Conservation (phyloP, 805 yeast species). For the Saccharomycodes ludwigii region DNA sequence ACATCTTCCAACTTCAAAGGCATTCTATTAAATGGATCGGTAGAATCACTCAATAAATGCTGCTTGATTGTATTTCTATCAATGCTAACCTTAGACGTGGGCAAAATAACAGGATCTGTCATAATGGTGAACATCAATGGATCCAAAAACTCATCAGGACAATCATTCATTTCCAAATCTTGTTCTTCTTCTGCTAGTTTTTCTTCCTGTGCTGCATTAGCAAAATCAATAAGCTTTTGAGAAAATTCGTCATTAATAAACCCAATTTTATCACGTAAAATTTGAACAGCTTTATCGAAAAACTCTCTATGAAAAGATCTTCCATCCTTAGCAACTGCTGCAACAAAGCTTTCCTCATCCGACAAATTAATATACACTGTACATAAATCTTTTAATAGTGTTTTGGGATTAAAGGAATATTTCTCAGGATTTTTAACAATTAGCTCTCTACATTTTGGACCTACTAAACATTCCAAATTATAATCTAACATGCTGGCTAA, state of each 20-base stretch:
- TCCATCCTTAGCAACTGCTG: slow-evolving; percentile 82
- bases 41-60: slow-evolving; percentile 85
- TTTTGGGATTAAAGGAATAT: slow-evolving; percentile 73
- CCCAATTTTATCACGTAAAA: slow-evolving; percentile 41
- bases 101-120: slow-evolving; percentile 94
- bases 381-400: slow-evolving; percentile 53
- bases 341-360: slow-evolving; percentile 48
- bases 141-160: slow-evolving; percentile 93
- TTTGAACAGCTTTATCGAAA: slow-evolving; percentile 59
- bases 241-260: slow-evolving; percentile 47
- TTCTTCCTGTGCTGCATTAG: slow-evolving; percentile 48
- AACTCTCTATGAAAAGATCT: slow-evolving; percentile 65
- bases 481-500: slow-evolving; percentile 93
- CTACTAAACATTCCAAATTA: slow-evolving; percentile 84
- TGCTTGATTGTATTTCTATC: slow-evolving; percentile 89
- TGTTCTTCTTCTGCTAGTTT: slow-evolving; percentile 61
- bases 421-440: slow-evolving; percentile 76
- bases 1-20: slow-evolving; percentile 88
- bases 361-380: slow-evolving; percentile 68
- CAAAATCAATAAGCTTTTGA: slow-evolving; percentile 40
- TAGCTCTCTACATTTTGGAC: slow-evolving; percentile 83
- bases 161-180: slow-evolving; percentile 80
- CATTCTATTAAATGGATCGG: slow-evolving; percentile 93
- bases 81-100: slow-evolving; percentile 71
- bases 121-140: slow-evolving; percentile 92